Base-by-base conservation (phyloP, 2,329 filamentous ascomycete species). In the Sclerotiophoma versabilis region DNA sequence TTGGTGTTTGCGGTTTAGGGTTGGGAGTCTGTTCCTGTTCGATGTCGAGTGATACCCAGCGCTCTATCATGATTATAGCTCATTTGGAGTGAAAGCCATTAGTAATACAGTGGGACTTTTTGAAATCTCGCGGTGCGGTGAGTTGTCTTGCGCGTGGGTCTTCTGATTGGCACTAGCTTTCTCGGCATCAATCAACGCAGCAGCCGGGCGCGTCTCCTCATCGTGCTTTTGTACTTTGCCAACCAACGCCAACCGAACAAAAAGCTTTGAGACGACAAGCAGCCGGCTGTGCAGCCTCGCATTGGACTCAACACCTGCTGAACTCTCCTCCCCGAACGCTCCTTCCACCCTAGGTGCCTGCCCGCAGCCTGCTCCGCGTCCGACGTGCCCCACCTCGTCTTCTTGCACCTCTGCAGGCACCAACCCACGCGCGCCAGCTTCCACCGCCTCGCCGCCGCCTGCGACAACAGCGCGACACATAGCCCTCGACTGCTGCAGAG, bases 341-440 rank as follows among this genome's bases (percentile, higher is more conserved):
- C 29, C 46, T 19, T 20, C 22, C 32, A 38, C 58, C 51, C 37
- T 39, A 25, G 45, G 55, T 63, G 64, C 67, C 69, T 64, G 64
- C 68, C 70, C 68, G 67, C 65, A 64, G 59, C 58, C 48, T 55
- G 54, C 51, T 41, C 58, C 34, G 46, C 58, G 59, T 54, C 57
- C 54, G 57, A 55, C 59, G 58, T 73, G 68, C 70, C 71, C 71
- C 71, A 63, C 70, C 58, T 71, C 64, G 54, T 60, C 68, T 67
- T 66, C 64, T 58, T 56, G 58, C 41, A 49, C 46, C 51, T 54
- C 65, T 64, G 60, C 66, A 64, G 64, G 67, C 70, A 67, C 45
- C 48, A 59, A 58, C 55, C 64, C 58, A 55, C 60, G 53, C 62
- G 61, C 45, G 39, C 45, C 45, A 45, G 39, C 64, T 57, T 54